Evolutionary conservation across 1,139 yeast genomes (phyloP), one percentile per base, ranked within the genome.

Genomic region (Saccharomyces hybrid): DNA sequence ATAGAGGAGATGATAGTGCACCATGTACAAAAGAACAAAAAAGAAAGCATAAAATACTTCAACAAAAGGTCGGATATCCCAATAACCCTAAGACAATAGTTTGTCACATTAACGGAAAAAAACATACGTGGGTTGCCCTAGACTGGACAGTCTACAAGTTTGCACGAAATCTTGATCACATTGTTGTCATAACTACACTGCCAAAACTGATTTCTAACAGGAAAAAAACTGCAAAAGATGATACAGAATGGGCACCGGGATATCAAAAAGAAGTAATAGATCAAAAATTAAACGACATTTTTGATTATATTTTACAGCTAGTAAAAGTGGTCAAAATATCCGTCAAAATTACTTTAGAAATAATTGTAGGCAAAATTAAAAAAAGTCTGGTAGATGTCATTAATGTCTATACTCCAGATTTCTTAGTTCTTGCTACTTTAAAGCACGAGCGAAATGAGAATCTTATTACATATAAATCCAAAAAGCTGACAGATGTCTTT

Each of bases 61-160:
- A 57, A 23, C 59, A 63, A 34, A 63, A 57, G 28, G 58, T 63
- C 5, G 69, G 68, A n/a, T 60, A 56, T 28, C 63, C 66, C 20
- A 65, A 60, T 59, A 59, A 64, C 77, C 87, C 23, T 46, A 71
- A 90, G 63, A 78, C 78, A 1, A 75, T 86, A 6, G 66, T 86
- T 64, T 83, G 85, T 27, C 85, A 84, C 65, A 74, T 86, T 11
- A 78, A 83, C 57, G 93, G 88, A 1, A 73, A 91, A 57, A 76
- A 75, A 50, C 90, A 85, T 69, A 84, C 93, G 0, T 86, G 93
- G 93, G 88, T 84, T 4, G 83, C 88, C 0, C 70, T 86, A 47
- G 95, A 86, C 66, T 86, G 87, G 84, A 73, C 80, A 3, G 70
- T 86, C 56, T 73, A 74, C 49, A 71, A 74, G 50, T 71, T 83